Conservation (phyloP, 805 yeast genomes). For the Spathaspora girioi region DNA sequence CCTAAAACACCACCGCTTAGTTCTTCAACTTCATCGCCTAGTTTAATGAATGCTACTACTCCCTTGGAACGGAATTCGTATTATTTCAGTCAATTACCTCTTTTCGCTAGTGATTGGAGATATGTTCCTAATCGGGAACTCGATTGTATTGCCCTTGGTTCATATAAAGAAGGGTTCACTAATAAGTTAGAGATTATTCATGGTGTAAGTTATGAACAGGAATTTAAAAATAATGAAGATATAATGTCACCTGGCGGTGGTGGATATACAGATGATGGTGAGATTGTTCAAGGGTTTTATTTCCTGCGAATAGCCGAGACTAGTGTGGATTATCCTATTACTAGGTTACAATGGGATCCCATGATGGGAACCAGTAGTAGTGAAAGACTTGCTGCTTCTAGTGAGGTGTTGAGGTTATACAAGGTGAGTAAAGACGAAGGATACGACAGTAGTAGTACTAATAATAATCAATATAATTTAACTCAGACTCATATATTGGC, state of each 20-base stretch:
- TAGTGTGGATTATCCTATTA: slow-evolving; percentile 62
- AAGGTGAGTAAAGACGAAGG: slow-evolving; percentile 45
- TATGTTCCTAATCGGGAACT: slow-evolving; percentile 18
- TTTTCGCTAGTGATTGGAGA: slow-evolving; percentile 36
- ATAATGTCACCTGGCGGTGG: slow-evolving; percentile 1
- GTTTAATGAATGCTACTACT: neutral
- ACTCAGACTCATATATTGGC: slow-evolving; percentile 40
- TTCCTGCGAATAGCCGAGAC: slow-evolving; percentile 50
- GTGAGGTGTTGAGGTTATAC: slow-evolving; percentile 70
- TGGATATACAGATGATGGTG: slow-evolving; percentile 1
- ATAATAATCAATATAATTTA: slow-evolving; percentile 21
- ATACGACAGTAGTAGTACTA: slow-evolving; percentile 19
- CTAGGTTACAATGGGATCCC: slow-evolving; percentile 71
- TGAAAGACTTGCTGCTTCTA: slow-evolving; percentile 61
- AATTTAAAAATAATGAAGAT: slow-evolving; percentile 16
- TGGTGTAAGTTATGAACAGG: slow-evolving; percentile 25
- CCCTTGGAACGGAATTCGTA: slow-evolving; percentile 18
- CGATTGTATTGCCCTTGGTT: slow-evolving; percentile 62
- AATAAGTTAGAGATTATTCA: slow-evolving; percentile 58
- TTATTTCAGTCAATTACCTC: slow-evolving; percentile 26
- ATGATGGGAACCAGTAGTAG: slow-evolving; percentile 32
- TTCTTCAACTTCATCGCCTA: neutral
- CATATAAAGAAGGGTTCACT: slow-evolving; percentile 73
- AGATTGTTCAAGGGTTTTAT: slow-evolving; percentile 29
- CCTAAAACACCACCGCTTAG: neutral